A percentile compares a stretch with the other conserved stretches of the same genome.
These are phyloP conservation scores for Phialocephala sp. DNA, from an alignment of 2,329 filamentous ascomycete species.

Conservation along the genomic window DNA sequence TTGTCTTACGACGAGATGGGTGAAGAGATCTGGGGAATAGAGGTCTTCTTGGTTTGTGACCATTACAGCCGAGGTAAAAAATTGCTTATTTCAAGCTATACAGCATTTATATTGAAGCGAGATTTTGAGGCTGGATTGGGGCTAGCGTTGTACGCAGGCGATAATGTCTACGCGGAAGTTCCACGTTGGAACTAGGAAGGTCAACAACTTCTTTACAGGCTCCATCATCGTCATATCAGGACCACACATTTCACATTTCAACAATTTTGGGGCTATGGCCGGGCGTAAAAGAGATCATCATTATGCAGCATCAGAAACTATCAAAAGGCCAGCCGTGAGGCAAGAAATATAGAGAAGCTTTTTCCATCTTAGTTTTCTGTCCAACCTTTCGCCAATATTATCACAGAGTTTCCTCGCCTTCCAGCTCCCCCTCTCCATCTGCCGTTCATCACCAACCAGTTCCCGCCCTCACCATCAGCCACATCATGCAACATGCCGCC, in stretches of 20 bases:
- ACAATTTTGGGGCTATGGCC: not conserved
- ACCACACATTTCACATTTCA: not conserved
- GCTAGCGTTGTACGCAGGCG: not conserved
- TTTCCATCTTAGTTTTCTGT: conserved; percentile 26
- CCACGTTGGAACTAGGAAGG: too few relatives aligned
- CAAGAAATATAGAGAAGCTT: conserved; percentile 37
- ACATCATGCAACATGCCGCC: conserved; percentile 19
- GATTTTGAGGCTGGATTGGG: not conserved
- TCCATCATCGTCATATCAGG: too few relatives aligned
- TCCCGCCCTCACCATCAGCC: not conserved
- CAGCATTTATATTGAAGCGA: not conserved
- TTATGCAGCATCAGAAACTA: conserved; percentile 25
- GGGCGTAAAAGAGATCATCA: conserved; percentile 21
- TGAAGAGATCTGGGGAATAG: conserved; percentile 61
- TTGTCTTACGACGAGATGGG: conserved; percentile 39
- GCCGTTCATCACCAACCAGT: not conserved
- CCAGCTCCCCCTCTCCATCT: not conserved
- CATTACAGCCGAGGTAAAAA: conserved; percentile 60
- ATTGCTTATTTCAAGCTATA: conserved; percentile 33
- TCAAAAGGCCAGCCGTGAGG: conserved; percentile 40
- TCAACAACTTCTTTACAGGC: too few relatives aligned
- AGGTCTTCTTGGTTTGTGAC: conserved; percentile 61
- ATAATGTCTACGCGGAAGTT: too few relatives aligned
- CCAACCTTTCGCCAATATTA: conserved; percentile 23
- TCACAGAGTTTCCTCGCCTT: conserved; percentile 15